Percentiles rank a stretch among this genome's conserved stretches.
phyloP scores from a whole-genome alignment of 129 eudicot genomes.

The Mikania micrantha region DNA sequence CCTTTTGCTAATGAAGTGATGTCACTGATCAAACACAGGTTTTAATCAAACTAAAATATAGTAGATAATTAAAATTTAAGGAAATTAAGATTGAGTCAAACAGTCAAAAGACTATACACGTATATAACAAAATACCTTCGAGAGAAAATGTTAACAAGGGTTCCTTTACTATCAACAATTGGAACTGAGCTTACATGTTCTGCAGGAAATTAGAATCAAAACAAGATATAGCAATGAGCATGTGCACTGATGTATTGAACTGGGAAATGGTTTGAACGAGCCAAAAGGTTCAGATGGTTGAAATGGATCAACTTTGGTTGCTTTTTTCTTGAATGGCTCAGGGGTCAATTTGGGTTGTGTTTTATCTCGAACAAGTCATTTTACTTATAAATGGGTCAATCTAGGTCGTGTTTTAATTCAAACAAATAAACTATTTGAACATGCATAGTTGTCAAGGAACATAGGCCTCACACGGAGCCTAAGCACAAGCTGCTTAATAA shows the following conservation, averaged over 20 bases:
- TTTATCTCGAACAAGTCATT: not conserved
- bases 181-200: constrained; percentile 54
- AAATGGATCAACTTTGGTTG: too few species aligned
- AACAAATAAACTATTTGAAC: too few species aligned
- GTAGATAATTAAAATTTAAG: not conserved
- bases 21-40: constrained; percentile 31
- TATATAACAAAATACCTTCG: constrained; percentile 42
- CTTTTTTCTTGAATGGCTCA: too few species aligned
- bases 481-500: too few species aligned
- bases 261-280: not conserved
- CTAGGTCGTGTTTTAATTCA: not conserved
- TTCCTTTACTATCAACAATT: constrained; percentile 42
- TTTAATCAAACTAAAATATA: not conserved
- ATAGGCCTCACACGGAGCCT: too few species aligned
- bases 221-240: not conserved
- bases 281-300: too few species aligned
- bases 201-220: constrained; percentile 8
- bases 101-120: not conserved
- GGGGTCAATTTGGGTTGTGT: not conserved
- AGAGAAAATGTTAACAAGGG: constrained; percentile 39
- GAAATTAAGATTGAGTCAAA: not conserved
- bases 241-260: not conserved
- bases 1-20: constrained; percentile 46
- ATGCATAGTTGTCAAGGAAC: too few species aligned
- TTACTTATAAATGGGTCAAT: not conserved